Evolutionary conservation across 768 basidiomycete genomes (phyloP), one percentile per base, ranked within the genome.

Genomic region (Sarcodon aspratus): DNA sequence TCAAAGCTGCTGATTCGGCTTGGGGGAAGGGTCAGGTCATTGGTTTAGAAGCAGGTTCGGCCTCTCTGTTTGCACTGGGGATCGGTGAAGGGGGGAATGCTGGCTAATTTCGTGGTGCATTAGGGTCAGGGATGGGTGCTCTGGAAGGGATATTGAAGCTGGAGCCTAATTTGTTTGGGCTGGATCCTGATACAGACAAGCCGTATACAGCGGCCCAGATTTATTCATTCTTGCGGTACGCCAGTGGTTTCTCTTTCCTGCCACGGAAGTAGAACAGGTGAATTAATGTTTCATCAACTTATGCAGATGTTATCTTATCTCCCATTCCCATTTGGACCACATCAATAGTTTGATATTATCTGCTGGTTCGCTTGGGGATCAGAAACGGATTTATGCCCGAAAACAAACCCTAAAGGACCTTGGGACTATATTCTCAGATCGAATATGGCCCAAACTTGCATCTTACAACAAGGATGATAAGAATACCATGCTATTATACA

Each of bases 241-340:
- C 48, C 33, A 32, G 36, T 32, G 17, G 33, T 21, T n/a, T 8
- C 17, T 42, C 38, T 15, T 9, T 35, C 48, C 32, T 7, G 13
- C 38, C 5, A 27, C 5, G 21, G 21, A 27, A 27, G 21, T 27
- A 27, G 21, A 27, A 27, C 21, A 8, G 7, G 40, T 5, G 40
- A 42, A 17, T 27, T 42, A 6, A 42, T 42, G 8, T 42, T 8
- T 42, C 40, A 11, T 9, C 40, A 13, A 42, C 27, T 21, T 9
- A 7, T 46, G 6, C 59, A 93, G 90, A 52, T 87, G 80, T 54
- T 95, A 86, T 59, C 71, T 94, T 51, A 70, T 96, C 55, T 85
- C 87, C 6, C 93, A 95, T 60, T 83, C 87, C 0, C 94, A 98
- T 63, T 66, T 97, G 27, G 94, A 98, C 66, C 94, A 98, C 62